These are phyloP conservation scores for Lachnellula arida DNA, from an alignment of 2,329 filamentous ascomycete genomes.

Conservation along the genomic window DNA sequence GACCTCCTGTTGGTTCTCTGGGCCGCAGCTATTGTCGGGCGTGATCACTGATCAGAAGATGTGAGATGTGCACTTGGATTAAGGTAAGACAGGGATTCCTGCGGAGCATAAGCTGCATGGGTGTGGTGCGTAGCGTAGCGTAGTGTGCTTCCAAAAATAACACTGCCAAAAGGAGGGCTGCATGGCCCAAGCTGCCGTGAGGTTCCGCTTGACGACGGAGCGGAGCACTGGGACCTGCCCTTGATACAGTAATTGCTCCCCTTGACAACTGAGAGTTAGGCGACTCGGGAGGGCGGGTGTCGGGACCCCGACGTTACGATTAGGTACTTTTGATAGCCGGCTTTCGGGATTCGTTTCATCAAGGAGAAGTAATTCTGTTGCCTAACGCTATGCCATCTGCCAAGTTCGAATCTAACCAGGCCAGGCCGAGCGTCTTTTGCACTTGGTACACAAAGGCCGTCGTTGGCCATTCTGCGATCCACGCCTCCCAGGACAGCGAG, in stretches of 20 bases:
- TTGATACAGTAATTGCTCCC: background rate
- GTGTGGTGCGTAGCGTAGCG: background rate
- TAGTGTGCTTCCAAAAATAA: conserved; percentile 2
- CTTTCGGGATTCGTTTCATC: background rate
- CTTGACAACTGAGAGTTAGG: background rate
- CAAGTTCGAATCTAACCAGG: background rate
- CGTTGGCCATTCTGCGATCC: background rate
- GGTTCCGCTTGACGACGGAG: background rate
- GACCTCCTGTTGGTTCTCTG: background rate
- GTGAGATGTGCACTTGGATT: conserved; percentile 4
- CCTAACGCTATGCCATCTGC: background rate
- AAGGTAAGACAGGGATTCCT: conserved; percentile 4
- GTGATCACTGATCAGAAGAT: background rate
- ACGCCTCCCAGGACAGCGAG: background rate
- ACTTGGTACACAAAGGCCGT: background rate
- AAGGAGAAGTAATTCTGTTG: background rate
- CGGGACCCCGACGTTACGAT: too few relatives aligned
- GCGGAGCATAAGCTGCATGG: background rate
- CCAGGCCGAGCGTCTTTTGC: background rate
- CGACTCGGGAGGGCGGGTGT: background rate
- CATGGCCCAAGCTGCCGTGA: background rate
- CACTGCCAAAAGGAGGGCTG: background rate
- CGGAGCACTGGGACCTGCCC: background rate
- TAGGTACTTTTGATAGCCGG: background rate
- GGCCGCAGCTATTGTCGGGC: background rate